Evolutionary conservation across 176 grass and related monocot species (phyloP).

Genomic region (Triticum monococcum): DNA sequence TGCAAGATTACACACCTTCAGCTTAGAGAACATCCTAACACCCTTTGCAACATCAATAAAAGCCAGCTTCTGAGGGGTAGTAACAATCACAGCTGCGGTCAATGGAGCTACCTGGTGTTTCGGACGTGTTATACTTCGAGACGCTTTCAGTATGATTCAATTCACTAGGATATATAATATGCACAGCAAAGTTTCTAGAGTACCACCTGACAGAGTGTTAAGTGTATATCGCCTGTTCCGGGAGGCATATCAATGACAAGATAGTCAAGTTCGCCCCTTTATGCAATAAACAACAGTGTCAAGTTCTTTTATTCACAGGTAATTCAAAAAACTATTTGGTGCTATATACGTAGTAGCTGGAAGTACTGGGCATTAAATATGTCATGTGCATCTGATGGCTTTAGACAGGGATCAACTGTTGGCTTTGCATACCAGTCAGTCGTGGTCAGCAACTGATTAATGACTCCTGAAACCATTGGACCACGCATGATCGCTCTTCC

Average conservation of each 20-base stretch:
- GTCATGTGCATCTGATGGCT: constrained; percentile 13
- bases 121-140: constrained; percentile 17
- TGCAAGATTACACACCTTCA: constrained; percentile 68
- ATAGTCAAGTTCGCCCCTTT: constrained; percentile 96
- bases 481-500: constrained; percentile 94
- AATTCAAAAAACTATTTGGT: neutral
- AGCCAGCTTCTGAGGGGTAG: constrained; percentile 90
- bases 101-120: constrained; percentile 82
- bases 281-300: constrained; percentile 23
- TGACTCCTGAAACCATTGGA: constrained; percentile 98
- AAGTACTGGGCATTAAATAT: neutral
- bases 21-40: constrained; percentile 97
- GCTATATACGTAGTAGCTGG: neutral
- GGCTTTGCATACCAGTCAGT: constrained; percentile 73
- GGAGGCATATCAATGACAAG: constrained; percentile 99
- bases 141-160: neutral
- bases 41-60: constrained; percentile 99
- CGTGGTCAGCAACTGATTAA: constrained; percentile 90
- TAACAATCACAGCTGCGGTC: constrained; percentile 95
- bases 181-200: constrained; percentile 11
- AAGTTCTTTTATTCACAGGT: constrained; percentile 17
- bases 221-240: constrained; percentile 97
- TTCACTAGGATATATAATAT: constrained; percentile 19
- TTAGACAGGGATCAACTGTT: neutral
- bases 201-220: constrained; percentile 91